phyloP scores from a whole-genome alignment of 2,329 filamentous ascomycete species.

The Elsinoe arachidis region DNA sequence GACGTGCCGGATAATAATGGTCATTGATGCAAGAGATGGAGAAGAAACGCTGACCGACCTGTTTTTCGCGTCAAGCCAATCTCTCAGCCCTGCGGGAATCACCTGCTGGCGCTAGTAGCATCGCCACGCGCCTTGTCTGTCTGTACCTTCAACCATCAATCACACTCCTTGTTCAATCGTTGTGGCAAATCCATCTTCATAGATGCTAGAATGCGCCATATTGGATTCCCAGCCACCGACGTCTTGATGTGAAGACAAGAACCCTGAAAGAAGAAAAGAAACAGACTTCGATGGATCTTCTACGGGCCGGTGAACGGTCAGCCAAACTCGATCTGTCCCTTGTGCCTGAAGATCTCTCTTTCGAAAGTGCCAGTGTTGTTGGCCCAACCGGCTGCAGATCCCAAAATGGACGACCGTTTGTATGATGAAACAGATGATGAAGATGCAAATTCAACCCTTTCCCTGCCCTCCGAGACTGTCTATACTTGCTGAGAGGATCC shows the following conservation, averaged over 20 bases:
- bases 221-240: not conserved
- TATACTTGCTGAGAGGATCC: not conserved
- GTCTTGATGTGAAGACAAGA: not conserved
- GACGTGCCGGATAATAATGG: too few relatives aligned
- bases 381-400: not conserved
- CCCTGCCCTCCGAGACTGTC: not conserved
- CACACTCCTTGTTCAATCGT: too few relatives aligned
- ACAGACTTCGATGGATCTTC: slow-evolving; percentile 8
- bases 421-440: slow-evolving; percentile 9
- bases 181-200: too few relatives aligned
- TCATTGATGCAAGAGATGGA: too few relatives aligned
- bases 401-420: slow-evolving; percentile 6
- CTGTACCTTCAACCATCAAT: too few relatives aligned
- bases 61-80: too few relatives aligned
- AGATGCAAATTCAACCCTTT: slow-evolving; percentile 7
- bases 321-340: not conserved
- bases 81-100: too few relatives aligned
- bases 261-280: not conserved
- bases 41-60: too few relatives aligned
- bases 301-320: slow-evolving; percentile 8
- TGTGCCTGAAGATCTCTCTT: slow-evolving; percentile 3
- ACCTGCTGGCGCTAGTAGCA: too few relatives aligned
- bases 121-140: too few relatives aligned
- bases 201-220: too few relatives aligned
- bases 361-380: not conserved